These are phyloP conservation scores for Diospyros lotus DNA, from an alignment of 148 eudicot genomes.

Conservation along the genomic window DNA sequence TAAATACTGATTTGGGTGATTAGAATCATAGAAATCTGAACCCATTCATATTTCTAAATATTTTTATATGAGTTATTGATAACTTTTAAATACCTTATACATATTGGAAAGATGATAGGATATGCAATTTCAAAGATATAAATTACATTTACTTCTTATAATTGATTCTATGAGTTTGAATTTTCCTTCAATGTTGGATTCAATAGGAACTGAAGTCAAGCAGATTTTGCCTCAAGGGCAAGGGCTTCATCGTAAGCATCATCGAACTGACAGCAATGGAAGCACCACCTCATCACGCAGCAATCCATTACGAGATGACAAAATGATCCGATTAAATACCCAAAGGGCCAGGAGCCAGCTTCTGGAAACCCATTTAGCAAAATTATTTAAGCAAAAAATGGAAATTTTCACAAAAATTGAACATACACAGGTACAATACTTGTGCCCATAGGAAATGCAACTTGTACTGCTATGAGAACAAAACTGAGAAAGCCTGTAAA, in stretches of 20 bases:
- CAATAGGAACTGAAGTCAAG: constrained; percentile 60
- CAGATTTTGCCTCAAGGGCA: constrained; percentile 87
- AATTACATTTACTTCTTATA: neutral
- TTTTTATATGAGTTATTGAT: too few species aligned
- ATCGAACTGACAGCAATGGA: constrained; percentile 80
- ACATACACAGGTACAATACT: constrained; percentile 69
- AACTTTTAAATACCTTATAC: neutral
- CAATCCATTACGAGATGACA: constrained; percentile 86
- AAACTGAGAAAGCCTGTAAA: constrained; percentile 11
- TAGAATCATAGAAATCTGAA: constrained; percentile 4
- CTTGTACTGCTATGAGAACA: neutral
- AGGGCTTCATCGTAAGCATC: constrained; percentile 71
- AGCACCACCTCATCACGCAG: constrained; percentile 91
- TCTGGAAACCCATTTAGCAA: constrained; percentile 90
- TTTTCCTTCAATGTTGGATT: constrained; percentile 28
- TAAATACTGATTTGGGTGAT: neutral
- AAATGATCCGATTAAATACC: constrained; percentile 54
- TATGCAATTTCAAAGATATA: constrained; percentile 1
- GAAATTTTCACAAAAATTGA: constrained; percentile 97
- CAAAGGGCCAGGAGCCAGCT: constrained; percentile 94
- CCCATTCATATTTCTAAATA: neutral
- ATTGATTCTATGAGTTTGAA: neutral
- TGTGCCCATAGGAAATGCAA: constrained; percentile 14
- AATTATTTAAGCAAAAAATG: constrained; percentile 89
- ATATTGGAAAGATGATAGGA: neutral